These are phyloP conservation scores for Atkinsonella hypoxylon DNA, from an alignment of 2,329 filamentous ascomycete genomes.

Conservation along the genomic window DNA sequence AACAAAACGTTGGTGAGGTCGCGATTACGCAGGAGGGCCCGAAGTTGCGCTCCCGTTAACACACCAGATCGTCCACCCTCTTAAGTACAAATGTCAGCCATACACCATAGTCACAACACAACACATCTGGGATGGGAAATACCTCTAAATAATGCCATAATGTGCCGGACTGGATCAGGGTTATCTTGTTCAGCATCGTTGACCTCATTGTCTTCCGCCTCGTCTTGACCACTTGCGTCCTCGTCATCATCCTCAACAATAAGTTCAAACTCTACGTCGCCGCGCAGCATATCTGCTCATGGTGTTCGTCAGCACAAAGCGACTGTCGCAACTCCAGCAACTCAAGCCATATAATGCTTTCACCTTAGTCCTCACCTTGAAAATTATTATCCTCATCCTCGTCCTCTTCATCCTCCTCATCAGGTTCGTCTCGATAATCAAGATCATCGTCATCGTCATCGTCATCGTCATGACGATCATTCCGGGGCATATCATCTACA, in stretches of 20 bases:
- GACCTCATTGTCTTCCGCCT: constrained; percentile 15
- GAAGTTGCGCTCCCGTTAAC: constrained; percentile 25
- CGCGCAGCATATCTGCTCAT: neutral
- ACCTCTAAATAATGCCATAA: constrained; percentile 21
- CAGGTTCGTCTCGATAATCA: constrained; percentile 11
- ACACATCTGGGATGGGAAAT: too few relatives aligned
- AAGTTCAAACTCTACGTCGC: constrained; percentile 13
- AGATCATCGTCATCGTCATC: constrained; percentile 7
- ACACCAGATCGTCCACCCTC: constrained; percentile 16
- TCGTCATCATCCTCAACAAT: constrained; percentile 12
- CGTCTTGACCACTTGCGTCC: constrained; percentile 10
- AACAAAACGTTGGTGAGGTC: constrained; percentile 25
- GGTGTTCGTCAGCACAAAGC: neutral
- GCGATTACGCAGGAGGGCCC: constrained; percentile 27
- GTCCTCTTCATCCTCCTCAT: constrained; percentile 12
- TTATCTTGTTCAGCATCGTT: constrained; percentile 14
- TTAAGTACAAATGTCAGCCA: constrained; percentile 8
- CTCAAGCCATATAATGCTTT: neutral
- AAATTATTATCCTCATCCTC: constrained; percentile 14
- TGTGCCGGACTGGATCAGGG: constrained; percentile 22
- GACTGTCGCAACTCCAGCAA: neutral
- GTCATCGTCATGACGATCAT: constrained; percentile 5
- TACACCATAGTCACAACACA: too few relatives aligned
- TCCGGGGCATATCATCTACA: constrained; percentile 2
- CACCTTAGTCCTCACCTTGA: constrained; percentile 4